Evolutionary conservation across 176 grass and related monocot genomes (phyloP).

Genomic region (Pontederia crassipes): DNA sequence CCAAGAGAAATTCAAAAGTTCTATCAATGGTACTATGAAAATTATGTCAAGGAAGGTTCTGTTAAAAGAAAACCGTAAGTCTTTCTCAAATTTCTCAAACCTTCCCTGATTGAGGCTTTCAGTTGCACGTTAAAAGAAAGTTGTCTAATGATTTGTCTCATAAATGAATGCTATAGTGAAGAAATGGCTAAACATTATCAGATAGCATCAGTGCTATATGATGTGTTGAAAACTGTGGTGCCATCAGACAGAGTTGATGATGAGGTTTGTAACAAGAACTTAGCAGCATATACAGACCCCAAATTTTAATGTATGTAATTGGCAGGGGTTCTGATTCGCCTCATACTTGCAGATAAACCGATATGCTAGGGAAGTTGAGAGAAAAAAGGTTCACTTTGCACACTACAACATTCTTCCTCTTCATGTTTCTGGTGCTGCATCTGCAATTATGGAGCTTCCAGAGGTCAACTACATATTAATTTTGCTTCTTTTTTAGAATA

Average conservation of each 20-base stretch:
- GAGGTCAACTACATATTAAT: slow-evolving; percentile 43
- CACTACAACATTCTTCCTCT: slow-evolving; percentile 97
- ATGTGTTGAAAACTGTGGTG: slow-evolving; percentile 63
- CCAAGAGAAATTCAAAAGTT: slow-evolving; percentile 63
- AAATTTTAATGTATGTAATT: slow-evolving; percentile 11
- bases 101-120: not conserved
- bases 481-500: slow-evolving; percentile 4
- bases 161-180: slow-evolving; percentile 34
- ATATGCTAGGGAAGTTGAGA: slow-evolving; percentile 53
- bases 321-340: slow-evolving; percentile 1
- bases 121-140: not conserved
- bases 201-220: slow-evolving; percentile 69
- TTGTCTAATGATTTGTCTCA: not conserved
- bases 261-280: slow-evolving; percentile 30
- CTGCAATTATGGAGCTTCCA: slow-evolving; percentile 76
- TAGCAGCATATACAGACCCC: not conserved
- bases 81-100: not conserved
- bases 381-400: slow-evolving; percentile 54
- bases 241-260: slow-evolving; percentile 19
- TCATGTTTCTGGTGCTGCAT: slow-evolving; percentile 37
- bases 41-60: slow-evolving; percentile 34
- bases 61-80: slow-evolving; percentile 48
- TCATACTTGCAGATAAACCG: slow-evolving; percentile 30
- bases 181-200: slow-evolving; percentile 71
- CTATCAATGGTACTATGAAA: slow-evolving; percentile 45